Conservation (phyloP, 805 yeast species). For the Wickerhamomyces xylosicus region DNA sequence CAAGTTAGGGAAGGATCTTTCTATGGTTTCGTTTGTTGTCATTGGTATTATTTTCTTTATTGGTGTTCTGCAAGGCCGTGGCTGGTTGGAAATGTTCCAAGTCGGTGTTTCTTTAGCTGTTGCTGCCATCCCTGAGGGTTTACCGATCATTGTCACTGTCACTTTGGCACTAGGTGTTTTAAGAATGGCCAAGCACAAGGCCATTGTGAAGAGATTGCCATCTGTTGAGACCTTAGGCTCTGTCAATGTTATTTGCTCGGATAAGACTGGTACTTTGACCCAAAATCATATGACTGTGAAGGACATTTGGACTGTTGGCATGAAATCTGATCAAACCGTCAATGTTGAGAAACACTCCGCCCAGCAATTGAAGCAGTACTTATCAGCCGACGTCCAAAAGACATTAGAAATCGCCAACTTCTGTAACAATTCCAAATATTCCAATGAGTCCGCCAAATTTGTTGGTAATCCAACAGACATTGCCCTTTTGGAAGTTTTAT, state of each 20-base stretch:
- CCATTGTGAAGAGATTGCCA: conserved; percentile 89
- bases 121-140: conserved; percentile 98
- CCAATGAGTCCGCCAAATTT: conserved; percentile 56
- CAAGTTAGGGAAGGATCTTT: conserved; percentile 83
- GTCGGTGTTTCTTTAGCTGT: conserved; percentile 96
- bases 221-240: conserved; percentile 93
- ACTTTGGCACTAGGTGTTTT: conserved; percentile 93
- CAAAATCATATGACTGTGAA: conserved; percentile 88
- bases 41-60: conserved; percentile 88
- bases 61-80: conserved; percentile 86
- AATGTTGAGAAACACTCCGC: conserved; percentile 36
- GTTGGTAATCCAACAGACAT: conserved; percentile 94
- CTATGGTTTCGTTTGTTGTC: conserved; percentile 72
- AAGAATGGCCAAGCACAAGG: conserved; percentile 91
- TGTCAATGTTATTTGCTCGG: conserved; percentile 87
- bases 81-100: conserved; percentile 97
- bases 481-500: conserved; percentile 71
- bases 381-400: conserved; percentile 44
- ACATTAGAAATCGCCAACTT: conserved; percentile 58
- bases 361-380: conserved; percentile 28
- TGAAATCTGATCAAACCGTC: conserved; percentile 26
- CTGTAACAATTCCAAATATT: conserved; percentile 67
- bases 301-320: conserved; percentile 70
- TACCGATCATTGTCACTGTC: conserved; percentile 96
- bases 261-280: conserved; percentile 85